Evolutionary conservation across 208 protist species (phyloP), one percentile per base, ranked within the genome.

Genomic region (Acanthamoeba sp.): DNA sequence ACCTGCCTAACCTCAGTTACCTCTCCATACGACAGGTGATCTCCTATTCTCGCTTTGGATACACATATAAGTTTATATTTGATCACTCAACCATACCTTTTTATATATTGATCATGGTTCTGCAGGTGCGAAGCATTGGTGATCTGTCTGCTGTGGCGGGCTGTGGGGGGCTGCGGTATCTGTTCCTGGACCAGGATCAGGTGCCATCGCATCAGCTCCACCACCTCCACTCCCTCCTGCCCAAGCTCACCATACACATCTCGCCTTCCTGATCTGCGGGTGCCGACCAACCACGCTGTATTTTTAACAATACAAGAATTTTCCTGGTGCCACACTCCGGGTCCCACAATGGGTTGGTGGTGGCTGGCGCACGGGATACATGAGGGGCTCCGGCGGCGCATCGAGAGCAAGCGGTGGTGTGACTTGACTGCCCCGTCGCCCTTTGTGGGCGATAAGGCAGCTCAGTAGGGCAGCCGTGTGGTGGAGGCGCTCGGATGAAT

Each of bases 171-270:
- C 34, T 78, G 34, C 69, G 69, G 16, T 42, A 78, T 38, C 34
- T 78, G 34, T 78, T 48, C 69, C 69, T 78, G 7, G 69, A 78
- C 14, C 69, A 78, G 69, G 20, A 78, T 34, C 69, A 78, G 18
- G 36, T 78, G 69, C 34, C 69, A 22, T 32, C 69, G 12, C 69
- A 78, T n/a, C 3, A 29, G 24, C 34, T 78, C 16, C 69, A 78
- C 38, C 29, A 78, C 29, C 36, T 78, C 38, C 32, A 45, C 16
- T 78, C 69, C 5, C 32, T 78, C 20, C 20, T 78, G 6, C 69
- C 69, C 32, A 40, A 78, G 29, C 69, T 78, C 20, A 22, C 32
- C 69, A 78, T 78, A 4, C 69, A 78, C 69, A 34, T n/a, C 1
- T 78, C 69, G 1, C 69, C 69, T 32, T 3, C 27, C 14, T 62